Evolutionary conservation across 352 stramenopile genomes (phyloP), one percentile per base, ranked within the genome.

Genomic region (Pythium dissotocum): DNA sequence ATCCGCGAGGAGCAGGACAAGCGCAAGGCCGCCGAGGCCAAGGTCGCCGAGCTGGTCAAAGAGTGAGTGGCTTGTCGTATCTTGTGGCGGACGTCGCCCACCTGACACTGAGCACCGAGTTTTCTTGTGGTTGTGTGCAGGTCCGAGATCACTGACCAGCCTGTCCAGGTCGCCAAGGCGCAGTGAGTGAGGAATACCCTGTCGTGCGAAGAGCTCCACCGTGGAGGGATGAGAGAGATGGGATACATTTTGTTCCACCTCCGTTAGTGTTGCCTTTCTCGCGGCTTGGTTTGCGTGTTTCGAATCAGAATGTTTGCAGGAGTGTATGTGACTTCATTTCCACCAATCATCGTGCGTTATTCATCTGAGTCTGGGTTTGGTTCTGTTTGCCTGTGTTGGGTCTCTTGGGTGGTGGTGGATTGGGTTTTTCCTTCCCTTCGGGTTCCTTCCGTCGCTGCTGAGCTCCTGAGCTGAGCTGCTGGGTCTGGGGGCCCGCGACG

Each of bases 1-100:
- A 89, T 95, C 67, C 82, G 82, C 21, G 80, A 93, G 42, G 87
- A 95, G 72, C 84, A 92, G 67, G 77, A 69, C 24, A 93, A 93
- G 68, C 83, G 85, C 36, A 90, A 90, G 77, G 74, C 70, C 38
- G 77, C 77, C 2, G 82, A 94, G 69, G 72, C 80, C 24, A 84
- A 88, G 53, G 40, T 94, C 48, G 64, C 72, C 0, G 67, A 82
- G 54, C 65, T 89, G n/a, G 72, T 61, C n/a, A 63, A 61, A 56
- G 36, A 61, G 68, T 75, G 46, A 46, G 68, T 73, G 61, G 18
- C 6, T 6, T 28, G 42, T 30, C 16, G 46, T 7, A 28, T 40
- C 24, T 10, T 33, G 38, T 58, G 42, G 26, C 52, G 13, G 13
- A 13, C 28, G 12, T 40, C 26, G 5, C 28, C 16, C 52, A 46